Percentiles rank a stretch among this genome's conserved stretches.
Evolutionary conservation across 169 alveolate genomes (phyloP).

Genomic region (Theileria annulata): DNA sequence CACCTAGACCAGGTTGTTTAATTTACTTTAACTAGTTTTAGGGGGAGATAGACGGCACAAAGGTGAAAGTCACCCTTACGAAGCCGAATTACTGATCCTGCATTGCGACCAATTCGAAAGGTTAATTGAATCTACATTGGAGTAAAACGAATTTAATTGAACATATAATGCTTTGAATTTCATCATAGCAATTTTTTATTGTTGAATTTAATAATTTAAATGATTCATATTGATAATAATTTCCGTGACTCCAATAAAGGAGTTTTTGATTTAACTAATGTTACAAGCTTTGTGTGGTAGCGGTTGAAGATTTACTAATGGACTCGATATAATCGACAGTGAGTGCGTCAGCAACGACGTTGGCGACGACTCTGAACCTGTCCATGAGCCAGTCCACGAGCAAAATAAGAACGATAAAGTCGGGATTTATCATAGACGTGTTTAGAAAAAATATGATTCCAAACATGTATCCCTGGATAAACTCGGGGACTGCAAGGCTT

Average conservation of each 20-base stretch:
- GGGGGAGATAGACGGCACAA: slow-evolving; percentile 65
- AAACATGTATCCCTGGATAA: slow-evolving; percentile 30
- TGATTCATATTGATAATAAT: background rate
- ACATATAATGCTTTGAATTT: background rate
- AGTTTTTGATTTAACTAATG: background rate
- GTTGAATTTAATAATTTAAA: background rate
- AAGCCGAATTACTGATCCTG: background rate
- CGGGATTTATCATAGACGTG: slow-evolving; percentile 32
- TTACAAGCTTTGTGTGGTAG: slow-evolving; percentile 11
- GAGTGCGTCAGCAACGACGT: slow-evolving; percentile 25
- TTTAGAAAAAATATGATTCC: slow-evolving; percentile 27
- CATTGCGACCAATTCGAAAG: background rate
- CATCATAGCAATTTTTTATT: background rate
- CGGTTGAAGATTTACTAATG: background rate
- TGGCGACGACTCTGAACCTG: slow-evolving; percentile 24
- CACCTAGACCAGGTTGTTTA: slow-evolving; percentile 54
- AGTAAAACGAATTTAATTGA: background rate
- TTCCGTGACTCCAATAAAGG: background rate
- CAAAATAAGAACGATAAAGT: slow-evolving; percentile 8
- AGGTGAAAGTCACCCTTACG: slow-evolving; percentile 22
- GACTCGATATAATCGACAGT: slow-evolving; percentile 37
- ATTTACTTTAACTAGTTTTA: background rate
- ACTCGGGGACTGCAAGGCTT: slow-evolving; percentile 14
- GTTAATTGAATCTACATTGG: background rate
- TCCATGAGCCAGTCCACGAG: slow-evolving; percentile 30